Base-by-base conservation (phyloP, 805 yeast genomes). In the Ogataea kodamae region DNA sequence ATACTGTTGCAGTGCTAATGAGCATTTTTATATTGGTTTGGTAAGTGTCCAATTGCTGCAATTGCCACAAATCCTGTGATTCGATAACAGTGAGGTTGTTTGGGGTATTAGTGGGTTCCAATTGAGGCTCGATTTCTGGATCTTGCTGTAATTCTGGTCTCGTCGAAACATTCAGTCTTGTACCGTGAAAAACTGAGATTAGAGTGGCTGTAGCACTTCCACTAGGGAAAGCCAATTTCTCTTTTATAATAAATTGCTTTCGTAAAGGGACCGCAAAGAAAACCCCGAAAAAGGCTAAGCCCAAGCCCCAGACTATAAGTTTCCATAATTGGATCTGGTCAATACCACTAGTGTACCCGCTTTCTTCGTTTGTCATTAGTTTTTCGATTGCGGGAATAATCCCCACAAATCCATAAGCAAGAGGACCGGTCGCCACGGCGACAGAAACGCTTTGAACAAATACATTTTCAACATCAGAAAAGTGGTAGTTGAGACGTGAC, bases 401-500 rank as follows among this genome's bases (percentile, higher is more conserved):
- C 1, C 98, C 98, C 13, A 90, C 94, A 43, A 90, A 75, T 0
- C 97, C 97, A 59, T 83, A 90, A 0, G 96, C 94, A 42, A 90
- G 65, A 0, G 98, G 98, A 0, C 97, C 97, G 0, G 98, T 92
- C 1, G 98, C 98, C 1, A 86, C 94, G 0, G 97, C 97, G 5
- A 92, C 97, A 0, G 97, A 87, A 18, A 90, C 76, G 57, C 96
- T 85, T 55, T 87, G 96, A 1, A 86, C 81, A 53, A 76, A 86
- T 5, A 90, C 97, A 50, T 88, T 90, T 54, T 92, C 97, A n/a
- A 86, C 96, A 44, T 87, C 96, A 0, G 92, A 75, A 50, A 77
- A 76, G 1, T 78, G 78, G 22, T 58, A 59, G 5, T 48, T 44
- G 9, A 69, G 35, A 4, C 44, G 35, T 2, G 45, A 31, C 15